Evolutionary conservation across 352 stramenopile species (phyloP).

Genomic region (Phytophthora rubi): DNA sequence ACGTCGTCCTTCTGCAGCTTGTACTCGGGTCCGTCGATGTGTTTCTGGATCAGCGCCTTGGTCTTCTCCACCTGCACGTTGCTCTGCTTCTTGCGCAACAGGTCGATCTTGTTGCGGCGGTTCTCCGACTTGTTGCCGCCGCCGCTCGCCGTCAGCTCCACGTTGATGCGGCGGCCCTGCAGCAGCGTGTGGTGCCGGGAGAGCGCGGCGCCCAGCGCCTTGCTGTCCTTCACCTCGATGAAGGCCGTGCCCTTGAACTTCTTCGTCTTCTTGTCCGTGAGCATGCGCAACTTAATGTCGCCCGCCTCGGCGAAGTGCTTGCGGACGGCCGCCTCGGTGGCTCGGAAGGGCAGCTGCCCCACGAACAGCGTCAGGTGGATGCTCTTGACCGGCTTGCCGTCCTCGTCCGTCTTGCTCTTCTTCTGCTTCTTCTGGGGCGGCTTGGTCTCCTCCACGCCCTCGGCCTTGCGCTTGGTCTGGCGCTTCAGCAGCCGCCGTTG

Average conservation of each 20-base stretch:
- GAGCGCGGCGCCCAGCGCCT: slow-evolving; percentile 77
- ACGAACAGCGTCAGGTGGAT: slow-evolving; percentile 90
- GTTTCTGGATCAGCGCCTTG: slow-evolving; percentile 81
- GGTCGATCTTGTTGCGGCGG: slow-evolving; percentile 71
- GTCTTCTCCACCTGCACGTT: slow-evolving; percentile 87
- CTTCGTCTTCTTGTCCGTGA: slow-evolving; percentile 85
- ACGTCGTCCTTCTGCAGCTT: slow-evolving; percentile 82
- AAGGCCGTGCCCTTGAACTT: slow-evolving; percentile 88
- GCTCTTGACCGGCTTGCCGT: slow-evolving; percentile 49
- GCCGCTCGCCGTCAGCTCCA: slow-evolving; percentile 84
- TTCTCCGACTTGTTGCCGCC: slow-evolving; percentile 86
- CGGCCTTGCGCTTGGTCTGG: slow-evolving; percentile 43
- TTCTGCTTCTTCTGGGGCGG: slow-evolving; percentile 30
- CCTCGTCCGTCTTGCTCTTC: slow-evolving; percentile 28
- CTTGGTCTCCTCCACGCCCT: slow-evolving; percentile 23
- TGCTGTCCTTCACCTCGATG: slow-evolving; percentile 87
- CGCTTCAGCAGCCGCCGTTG: slow-evolving; percentile 63
- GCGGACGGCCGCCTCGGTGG: slow-evolving; percentile 66
- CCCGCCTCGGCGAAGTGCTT: slow-evolving; percentile 80
- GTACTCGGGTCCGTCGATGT: slow-evolving; percentile 72
- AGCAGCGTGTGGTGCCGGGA: slow-evolving; percentile 84
- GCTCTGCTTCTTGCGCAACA: slow-evolving; percentile 82
- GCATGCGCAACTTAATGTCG: slow-evolving; percentile 80
- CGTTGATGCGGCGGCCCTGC: slow-evolving; percentile 84
- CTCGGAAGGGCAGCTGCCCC: slow-evolving; percentile 79